phyloP scores from a whole-genome alignment of 1,139 yeast genomes.

The Geotrichum reessii region DNA sequence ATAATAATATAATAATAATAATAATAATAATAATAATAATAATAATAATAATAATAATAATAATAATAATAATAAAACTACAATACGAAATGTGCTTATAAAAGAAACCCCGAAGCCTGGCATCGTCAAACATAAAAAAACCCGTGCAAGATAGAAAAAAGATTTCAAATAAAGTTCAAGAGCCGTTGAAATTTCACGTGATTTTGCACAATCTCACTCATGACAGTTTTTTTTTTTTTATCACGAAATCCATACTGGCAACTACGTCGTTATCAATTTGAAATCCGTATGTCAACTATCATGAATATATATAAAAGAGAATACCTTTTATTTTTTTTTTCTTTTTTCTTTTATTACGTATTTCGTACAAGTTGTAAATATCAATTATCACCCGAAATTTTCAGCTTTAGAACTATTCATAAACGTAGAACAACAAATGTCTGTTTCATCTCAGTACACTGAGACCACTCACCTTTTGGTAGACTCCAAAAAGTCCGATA shows the following conservation, averaged over 20 bases:
- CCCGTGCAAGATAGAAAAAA: too few species aligned
- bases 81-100: too few species aligned
- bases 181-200: not conserved
- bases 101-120: too few species aligned
- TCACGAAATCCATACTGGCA: too few species aligned
- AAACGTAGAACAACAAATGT: not conserved
- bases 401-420: not conserved
- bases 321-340: not conserved
- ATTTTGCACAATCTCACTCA: not conserved
- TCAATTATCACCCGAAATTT: not conserved
- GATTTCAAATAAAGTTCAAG: not conserved
- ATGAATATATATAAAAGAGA: not conserved
- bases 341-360: too few species aligned
- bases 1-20: too few species aligned
- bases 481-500: not conserved
- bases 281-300: not conserved
- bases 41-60: too few species aligned
- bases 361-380: too few species aligned
- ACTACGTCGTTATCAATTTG: not conserved
- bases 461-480: conserved; percentile 4
- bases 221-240: not conserved
- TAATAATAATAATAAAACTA: too few species aligned
- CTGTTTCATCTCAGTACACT: not conserved
- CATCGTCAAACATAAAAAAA: too few species aligned
- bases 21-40: too few species aligned